phyloP scores from a whole-genome alignment of 1,139 yeast species.

The Hemisphaericaspora lyxosophila region DNA sequence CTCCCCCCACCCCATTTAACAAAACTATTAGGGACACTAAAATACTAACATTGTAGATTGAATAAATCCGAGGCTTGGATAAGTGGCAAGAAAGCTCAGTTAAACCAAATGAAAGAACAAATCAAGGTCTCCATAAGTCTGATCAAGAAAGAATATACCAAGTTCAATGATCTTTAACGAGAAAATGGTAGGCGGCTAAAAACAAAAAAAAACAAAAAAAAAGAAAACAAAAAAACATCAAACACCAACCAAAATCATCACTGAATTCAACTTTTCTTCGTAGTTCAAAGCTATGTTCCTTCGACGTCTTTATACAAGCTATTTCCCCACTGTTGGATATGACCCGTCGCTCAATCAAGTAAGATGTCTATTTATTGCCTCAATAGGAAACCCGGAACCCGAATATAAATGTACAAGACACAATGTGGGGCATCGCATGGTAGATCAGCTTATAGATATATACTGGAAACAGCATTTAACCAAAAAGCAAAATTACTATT shows the following conservation, averaged over 20 bases:
- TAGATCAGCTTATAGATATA: slow-evolving; percentile 31
- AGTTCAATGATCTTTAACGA: slow-evolving; percentile 4
- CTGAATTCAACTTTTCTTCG: not conserved
- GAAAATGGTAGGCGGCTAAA: not conserved
- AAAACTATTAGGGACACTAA: no score
- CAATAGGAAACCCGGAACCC: slow-evolving; percentile 80
- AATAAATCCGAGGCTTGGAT: slow-evolving; percentile 21
- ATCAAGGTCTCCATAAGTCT: slow-evolving; percentile 18
- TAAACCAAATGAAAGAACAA: slow-evolving; percentile 16
- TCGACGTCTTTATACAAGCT: not conserved
- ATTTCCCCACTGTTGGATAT: not conserved
- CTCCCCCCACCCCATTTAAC: not conserved
- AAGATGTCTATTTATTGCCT: slow-evolving; percentile 36
- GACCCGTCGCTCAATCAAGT: slow-evolving; percentile 3
- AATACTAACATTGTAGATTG: slow-evolving; percentile 11
- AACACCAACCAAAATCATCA: no score
- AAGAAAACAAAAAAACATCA: no score
- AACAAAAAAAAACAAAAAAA: not conserved
- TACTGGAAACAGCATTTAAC: slow-evolving; percentile 24
- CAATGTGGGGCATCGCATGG: slow-evolving; percentile 67
- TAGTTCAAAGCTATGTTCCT: not conserved
- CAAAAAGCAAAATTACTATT: slow-evolving; percentile 12
- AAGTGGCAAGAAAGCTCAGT: slow-evolving; percentile 17
- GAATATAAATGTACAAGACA: slow-evolving; percentile 65
- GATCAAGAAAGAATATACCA: slow-evolving; percentile 15